These are phyloP conservation scores for Xerocomus potaroensis DNA, from an alignment of 768 basidiomycete species.

Conservation along the genomic window DNA sequence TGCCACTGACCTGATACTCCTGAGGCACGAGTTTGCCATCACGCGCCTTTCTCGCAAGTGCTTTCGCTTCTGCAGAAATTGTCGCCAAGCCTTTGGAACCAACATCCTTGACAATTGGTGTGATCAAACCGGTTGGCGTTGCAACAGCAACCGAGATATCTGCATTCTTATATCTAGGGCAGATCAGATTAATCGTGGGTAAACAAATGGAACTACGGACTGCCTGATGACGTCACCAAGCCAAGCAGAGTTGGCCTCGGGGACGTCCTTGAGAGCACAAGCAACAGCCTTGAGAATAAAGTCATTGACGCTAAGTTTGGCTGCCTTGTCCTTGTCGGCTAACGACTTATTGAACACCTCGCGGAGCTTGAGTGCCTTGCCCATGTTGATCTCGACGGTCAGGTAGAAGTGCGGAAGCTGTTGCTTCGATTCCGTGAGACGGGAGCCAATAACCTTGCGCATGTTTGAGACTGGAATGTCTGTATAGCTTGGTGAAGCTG, in stretches of 20 bases:
- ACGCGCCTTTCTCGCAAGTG: constrained; percentile 90
- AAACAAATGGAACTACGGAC: constrained; percentile 44
- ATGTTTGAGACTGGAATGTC: constrained; percentile 92
- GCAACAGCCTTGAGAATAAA: constrained; percentile 95
- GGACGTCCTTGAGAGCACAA: constrained; percentile 89
- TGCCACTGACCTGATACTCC: constrained; percentile 80
- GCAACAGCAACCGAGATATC: constrained; percentile 98
- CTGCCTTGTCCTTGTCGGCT: constrained; percentile 80
- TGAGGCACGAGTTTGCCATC: constrained; percentile 93
- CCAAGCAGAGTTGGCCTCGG: constrained; percentile 98
- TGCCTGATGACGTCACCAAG: constrained; percentile 92
- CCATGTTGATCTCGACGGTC: constrained; percentile 94
- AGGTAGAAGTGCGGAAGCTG: constrained; percentile 97
- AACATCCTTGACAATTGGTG: constrained; percentile 93
- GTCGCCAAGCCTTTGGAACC: constrained; percentile 89
- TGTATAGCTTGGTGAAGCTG: constrained; percentile 69
- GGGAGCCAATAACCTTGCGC: constrained; percentile 87
- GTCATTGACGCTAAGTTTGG: constrained; percentile 97
- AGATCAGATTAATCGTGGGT: neutral
- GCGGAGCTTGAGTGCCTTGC: constrained; percentile 88
- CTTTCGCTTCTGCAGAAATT: constrained; percentile 90
- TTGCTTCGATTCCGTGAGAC: constrained; percentile 90
- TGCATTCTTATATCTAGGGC: constrained; percentile 82
- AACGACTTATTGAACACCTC: constrained; percentile 93
- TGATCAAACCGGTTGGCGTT: constrained; percentile 93